Evolutionary conservation across 2,329 filamentous ascomycete species (phyloP).

Genomic region (Aspergillus ochraceus): DNA sequence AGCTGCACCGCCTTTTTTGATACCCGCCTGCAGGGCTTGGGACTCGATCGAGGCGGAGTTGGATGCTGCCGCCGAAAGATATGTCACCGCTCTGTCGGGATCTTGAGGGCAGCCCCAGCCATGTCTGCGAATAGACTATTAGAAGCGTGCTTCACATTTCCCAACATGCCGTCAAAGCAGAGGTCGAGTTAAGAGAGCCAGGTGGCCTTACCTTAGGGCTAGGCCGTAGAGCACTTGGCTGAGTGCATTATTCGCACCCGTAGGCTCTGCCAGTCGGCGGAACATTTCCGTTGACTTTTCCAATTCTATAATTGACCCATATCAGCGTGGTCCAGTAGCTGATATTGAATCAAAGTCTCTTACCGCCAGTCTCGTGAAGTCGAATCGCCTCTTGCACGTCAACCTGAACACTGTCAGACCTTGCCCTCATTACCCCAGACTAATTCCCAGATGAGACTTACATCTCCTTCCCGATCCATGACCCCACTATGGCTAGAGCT

Average conservation of each 20-base stretch:
- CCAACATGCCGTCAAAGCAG: neutral
- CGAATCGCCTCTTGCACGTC: slow-evolving; percentile 95
- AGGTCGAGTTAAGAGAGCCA: neutral
- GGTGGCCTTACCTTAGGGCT: slow-evolving; percentile 67
- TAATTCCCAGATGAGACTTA: slow-evolving; percentile 20
- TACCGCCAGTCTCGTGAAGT: slow-evolving; percentile 77
- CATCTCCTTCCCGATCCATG: slow-evolving; percentile 37
- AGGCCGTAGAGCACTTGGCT: slow-evolving; percentile 96
- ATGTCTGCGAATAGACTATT: slow-evolving; percentile 57
- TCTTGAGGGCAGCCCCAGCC: slow-evolving; percentile 86
- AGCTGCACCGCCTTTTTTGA: slow-evolving; percentile 89
- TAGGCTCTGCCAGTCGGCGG: slow-evolving; percentile 75
- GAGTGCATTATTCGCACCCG: slow-evolving; percentile 84
- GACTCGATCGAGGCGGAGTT: slow-evolving; percentile 88
- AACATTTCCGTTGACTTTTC: slow-evolving; percentile 82
- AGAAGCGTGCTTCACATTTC: neutral
- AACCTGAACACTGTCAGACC: slow-evolving; percentile 25
- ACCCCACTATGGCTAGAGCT: slow-evolving; percentile 35
- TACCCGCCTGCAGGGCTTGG: slow-evolving; percentile 77
- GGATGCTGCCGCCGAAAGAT: slow-evolving; percentile 82
- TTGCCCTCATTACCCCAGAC: neutral
- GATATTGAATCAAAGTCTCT: slow-evolving; percentile 6
- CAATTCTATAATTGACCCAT: slow-evolving; percentile 53
- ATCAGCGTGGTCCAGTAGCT: neutral
- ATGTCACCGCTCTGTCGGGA: slow-evolving; percentile 72